Conservation (phyloP, 148 eudicot species). For the Silene conica region DNA sequence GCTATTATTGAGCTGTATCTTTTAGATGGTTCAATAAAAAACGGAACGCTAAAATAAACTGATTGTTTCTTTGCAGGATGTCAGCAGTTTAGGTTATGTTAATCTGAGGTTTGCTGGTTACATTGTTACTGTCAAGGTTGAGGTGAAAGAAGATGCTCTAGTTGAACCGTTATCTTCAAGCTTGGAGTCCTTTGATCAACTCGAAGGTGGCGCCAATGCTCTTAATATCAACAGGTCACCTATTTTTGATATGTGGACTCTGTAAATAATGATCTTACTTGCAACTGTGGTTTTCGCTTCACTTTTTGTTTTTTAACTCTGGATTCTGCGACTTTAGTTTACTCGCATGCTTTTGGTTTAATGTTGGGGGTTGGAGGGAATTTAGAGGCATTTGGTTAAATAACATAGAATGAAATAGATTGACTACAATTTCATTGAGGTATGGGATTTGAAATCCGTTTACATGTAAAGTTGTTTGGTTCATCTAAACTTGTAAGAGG, state of each 20-base stretch:
- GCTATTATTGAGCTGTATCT: not conserved
- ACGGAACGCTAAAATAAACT: not conserved
- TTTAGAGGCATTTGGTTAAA: too few relatives aligned
- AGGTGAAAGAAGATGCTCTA: conserved; percentile 42
- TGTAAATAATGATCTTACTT: not conserved
- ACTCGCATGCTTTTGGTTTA: too few relatives aligned
- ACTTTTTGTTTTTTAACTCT: not conserved
- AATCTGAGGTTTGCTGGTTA: conserved; percentile 86
- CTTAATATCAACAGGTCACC: conserved; percentile 92
- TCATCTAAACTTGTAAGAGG: too few relatives aligned
- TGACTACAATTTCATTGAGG: too few relatives aligned
- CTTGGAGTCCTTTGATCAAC: conserved; percentile 70
- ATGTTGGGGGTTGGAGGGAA: too few relatives aligned
- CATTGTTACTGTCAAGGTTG: conserved; percentile 76
- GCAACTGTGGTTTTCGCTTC: too few relatives aligned
- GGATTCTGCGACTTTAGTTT: not conserved
- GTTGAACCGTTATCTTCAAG: conserved; percentile 35
- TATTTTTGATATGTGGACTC: conserved; percentile 1
- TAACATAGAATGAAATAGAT: too few relatives aligned
- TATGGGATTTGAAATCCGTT: too few relatives aligned
- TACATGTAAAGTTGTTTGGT: too few relatives aligned
- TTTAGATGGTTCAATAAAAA: not conserved
- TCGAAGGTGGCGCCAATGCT: conserved; percentile 96
- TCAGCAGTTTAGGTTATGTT: conserved; percentile 77
- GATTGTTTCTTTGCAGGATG: conserved; percentile 56